Percentiles rank a stretch among this genome's conserved stretches.
Evolutionary conservation across 805 yeast genomes (phyloP).

Genomic region (Wickerhamomyces canadensis): DNA sequence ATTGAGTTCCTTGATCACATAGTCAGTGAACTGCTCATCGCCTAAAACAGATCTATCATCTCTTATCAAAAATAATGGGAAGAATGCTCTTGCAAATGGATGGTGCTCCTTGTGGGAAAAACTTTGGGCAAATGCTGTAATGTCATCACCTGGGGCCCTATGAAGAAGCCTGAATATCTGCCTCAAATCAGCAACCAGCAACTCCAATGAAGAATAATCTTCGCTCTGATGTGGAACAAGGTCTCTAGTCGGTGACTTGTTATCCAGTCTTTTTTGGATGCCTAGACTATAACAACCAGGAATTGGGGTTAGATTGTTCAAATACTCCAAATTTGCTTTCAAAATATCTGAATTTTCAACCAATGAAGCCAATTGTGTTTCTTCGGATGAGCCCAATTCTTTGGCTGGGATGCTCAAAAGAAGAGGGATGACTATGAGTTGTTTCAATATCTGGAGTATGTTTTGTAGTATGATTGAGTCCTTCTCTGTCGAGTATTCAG

Average conservation of each 20-base stretch:
- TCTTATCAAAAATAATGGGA: constrained; percentile 56
- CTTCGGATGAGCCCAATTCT: no score
- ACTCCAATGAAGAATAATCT: constrained; percentile 23
- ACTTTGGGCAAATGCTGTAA: constrained; percentile 26
- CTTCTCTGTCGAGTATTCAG: constrained; percentile 13
- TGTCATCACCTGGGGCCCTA: constrained; percentile 26
- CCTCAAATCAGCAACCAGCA: constrained; percentile 33
- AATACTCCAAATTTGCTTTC: constrained; percentile 13
- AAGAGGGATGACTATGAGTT: constrained; percentile 17
- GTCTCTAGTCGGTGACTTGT: constrained; percentile 40
- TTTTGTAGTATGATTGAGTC: constrained; percentile 17
- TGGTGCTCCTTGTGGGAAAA: constrained; percentile 32
- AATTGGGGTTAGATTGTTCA: constrained; percentile 19
- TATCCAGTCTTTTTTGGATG: constrained; percentile 42
- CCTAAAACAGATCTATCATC: constrained; percentile 61
- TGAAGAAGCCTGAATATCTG: constrained; percentile 28
- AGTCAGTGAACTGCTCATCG: constrained; percentile 31
- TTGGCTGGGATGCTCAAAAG: constrained; percentile 11
- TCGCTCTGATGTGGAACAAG: constrained; percentile 26
- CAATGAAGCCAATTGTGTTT: no score
- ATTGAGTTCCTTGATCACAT: constrained; percentile 37
- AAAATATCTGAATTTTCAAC: constrained; percentile 6
- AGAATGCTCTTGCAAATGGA: constrained; percentile 52
- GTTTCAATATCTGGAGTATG: constrained; percentile 15
- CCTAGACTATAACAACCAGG: constrained; percentile 40